Evolutionary conservation across 768 basidiomycete genomes (phyloP).

Genomic region (Porpolomopsis calyptriformis): DNA sequence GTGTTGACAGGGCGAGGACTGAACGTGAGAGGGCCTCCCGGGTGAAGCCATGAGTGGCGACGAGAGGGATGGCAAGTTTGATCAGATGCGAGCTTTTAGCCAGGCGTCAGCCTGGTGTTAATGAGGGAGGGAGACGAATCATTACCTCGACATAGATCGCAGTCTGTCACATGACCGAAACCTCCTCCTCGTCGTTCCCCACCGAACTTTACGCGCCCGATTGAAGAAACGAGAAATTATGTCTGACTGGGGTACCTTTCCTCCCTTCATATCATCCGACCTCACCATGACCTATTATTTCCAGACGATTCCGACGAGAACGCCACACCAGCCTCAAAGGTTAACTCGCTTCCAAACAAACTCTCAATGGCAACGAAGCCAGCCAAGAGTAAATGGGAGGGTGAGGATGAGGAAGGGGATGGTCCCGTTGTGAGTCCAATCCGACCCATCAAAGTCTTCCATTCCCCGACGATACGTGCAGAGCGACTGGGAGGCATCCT

Average conservation of each 20-base stretch:
- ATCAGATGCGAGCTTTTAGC: conserved; percentile 33
- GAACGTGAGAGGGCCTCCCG: conserved; percentile 57
- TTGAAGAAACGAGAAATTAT: conserved; percentile 11
- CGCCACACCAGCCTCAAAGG: conserved; percentile 18
- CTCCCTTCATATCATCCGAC: neutral
- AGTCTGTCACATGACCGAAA: neutral
- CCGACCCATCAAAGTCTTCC: neutral
- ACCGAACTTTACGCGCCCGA: neutral
- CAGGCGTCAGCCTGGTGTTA: neutral
- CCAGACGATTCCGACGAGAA: conserved; percentile 33
- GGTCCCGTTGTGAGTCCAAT: conserved; percentile 55
- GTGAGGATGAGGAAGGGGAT: conserved; percentile 85
- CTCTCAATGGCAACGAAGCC: conserved; percentile 16
- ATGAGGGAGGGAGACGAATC: neutral
- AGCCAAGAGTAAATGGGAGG: conserved; percentile 57
- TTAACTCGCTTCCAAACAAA: conserved; percentile 13
- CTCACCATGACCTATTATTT: neutral
- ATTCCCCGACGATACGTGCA: conserved; percentile 21
- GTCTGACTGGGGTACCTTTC: conserved; percentile 32
- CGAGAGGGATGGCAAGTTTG: conserved; percentile 51
- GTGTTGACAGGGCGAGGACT: conserved; percentile 41
- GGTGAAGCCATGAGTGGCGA: conserved; percentile 63
- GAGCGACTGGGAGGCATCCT: conserved; percentile 94
- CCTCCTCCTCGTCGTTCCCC: neutral
- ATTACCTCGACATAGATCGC: conserved; percentile 9